These are phyloP conservation scores for Candida vaughaniae DNA, from an alignment of 805 yeast genomes.

Conservation along the genomic window DNA sequence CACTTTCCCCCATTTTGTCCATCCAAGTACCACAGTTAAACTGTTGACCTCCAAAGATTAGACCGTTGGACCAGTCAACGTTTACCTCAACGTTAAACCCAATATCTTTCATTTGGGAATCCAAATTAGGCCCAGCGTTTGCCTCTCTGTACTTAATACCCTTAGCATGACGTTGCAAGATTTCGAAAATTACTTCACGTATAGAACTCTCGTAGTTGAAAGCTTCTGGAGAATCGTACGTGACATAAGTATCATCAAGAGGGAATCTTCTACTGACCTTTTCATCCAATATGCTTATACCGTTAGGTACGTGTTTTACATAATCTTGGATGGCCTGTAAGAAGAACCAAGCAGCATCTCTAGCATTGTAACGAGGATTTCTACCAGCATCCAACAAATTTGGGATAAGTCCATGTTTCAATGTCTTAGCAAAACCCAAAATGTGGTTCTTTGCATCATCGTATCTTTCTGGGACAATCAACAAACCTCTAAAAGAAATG, in stretches of 20 bases:
- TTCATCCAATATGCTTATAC: slow-evolving; percentile 63
- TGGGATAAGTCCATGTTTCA: slow-evolving; percentile 94
- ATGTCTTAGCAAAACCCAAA: slow-evolving; percentile 81
- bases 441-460: slow-evolving; percentile 82
- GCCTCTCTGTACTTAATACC: slow-evolving; percentile 91
- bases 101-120: slow-evolving; percentile 87
- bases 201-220: slow-evolving; percentile 69
- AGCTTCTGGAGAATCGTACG: slow-evolving; percentile 69
- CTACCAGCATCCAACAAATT: slow-evolving; percentile 89
- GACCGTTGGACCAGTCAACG: slow-evolving; percentile 89
- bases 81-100: slow-evolving; percentile 82
- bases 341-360: slow-evolving; percentile 97
- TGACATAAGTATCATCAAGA: slow-evolving; percentile 74
- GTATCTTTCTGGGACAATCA: slow-evolving; percentile 72
- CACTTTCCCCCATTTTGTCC: slow-evolving; percentile 99
- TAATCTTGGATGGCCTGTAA: slow-evolving; percentile 87
- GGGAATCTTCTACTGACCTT: slow-evolving; percentile 85
- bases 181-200: slow-evolving; percentile 77
- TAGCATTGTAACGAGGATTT: slow-evolving; percentile 91
- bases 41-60: slow-evolving; percentile 88
- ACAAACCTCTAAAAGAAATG: slow-evolving; percentile 78
- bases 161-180: slow-evolving; percentile 80
- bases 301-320: slow-evolving; percentile 63
- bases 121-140: slow-evolving; percentile 86
- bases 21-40: slow-evolving; percentile 98